Evolutionary conservation across 352 stramenopile genomes (phyloP).

Genomic region (Phytophthora pistaciae): DNA sequence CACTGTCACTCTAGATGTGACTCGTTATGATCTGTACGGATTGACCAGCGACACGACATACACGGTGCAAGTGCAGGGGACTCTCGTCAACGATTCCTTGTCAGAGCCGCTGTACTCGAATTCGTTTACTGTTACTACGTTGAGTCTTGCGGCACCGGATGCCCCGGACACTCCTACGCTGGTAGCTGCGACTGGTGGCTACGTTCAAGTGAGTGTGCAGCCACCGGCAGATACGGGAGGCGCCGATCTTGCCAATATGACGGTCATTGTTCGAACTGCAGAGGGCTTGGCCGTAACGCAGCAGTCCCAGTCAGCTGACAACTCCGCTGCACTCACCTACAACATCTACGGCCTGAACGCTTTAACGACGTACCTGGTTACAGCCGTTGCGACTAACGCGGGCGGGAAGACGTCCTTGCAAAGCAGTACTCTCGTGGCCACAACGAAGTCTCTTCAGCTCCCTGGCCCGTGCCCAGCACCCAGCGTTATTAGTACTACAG

Average conservation of each 20-base stretch:
- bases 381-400: constrained; percentile 39
- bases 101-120: constrained; percentile 35
- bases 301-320: constrained; percentile 11
- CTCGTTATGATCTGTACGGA: constrained; percentile 41
- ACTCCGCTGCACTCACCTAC: constrained; percentile 19
- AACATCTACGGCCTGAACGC: constrained; percentile 49
- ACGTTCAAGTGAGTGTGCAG: constrained; percentile 25
- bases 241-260: constrained; percentile 30
- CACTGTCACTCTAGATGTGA: not conserved
- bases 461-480: constrained; percentile 52
- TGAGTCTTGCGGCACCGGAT: constrained; percentile 23
- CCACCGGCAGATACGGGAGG: constrained; percentile 51
- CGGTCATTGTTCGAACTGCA: constrained; percentile 30
- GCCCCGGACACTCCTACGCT: constrained; percentile 14
- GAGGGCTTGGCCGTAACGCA: constrained; percentile 12
- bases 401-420: constrained; percentile 18
- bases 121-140: constrained; percentile 36
- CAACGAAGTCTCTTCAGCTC: constrained; percentile 36
- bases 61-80: constrained; percentile 32
- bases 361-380: constrained; percentile 44
- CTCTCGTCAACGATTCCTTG: constrained; percentile 14
- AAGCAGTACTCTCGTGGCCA: constrained; percentile 25
- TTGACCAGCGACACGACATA: constrained; percentile 47
- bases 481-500: constrained; percentile 48
- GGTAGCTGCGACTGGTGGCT: constrained; percentile 22